These are phyloP conservation scores for Mimosa pudica DNA, from an alignment of 306 rosid genomes.

Conservation along the genomic window DNA sequence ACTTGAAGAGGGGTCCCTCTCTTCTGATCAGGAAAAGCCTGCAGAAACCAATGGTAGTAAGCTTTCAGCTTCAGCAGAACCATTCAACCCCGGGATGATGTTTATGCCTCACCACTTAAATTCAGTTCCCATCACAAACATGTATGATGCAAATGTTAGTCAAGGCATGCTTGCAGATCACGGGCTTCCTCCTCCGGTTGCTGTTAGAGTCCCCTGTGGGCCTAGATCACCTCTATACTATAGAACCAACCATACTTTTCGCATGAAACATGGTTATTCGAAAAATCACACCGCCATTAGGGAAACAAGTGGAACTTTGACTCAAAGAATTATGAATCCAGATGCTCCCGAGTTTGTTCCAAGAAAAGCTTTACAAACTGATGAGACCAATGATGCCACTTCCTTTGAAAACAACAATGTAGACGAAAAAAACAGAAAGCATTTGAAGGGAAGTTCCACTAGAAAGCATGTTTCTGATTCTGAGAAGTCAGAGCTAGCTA, in stretches of 20 bases:
- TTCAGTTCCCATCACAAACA: conserved; percentile 53
- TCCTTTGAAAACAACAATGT: conserved; percentile 38
- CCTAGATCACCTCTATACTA: conserved; percentile 84
- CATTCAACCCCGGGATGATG: conserved; percentile 75
- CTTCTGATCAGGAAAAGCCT: conserved; percentile 50
- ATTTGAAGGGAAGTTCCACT: conserved; percentile 30
- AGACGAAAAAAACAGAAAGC: conserved; percentile 28
- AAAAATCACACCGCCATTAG: conserved; percentile 44
- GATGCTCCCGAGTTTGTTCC: conserved; percentile 96
- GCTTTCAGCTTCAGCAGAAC: conserved; percentile 95
- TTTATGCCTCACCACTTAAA: conserved; percentile 48
- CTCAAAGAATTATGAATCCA: conserved; percentile 85
- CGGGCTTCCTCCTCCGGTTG: conserved; percentile 68
- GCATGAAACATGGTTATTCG: conserved; percentile 61
- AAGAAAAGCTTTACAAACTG: conserved; percentile 54
- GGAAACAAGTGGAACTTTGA: conserved; percentile 58
- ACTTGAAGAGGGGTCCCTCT: conserved; percentile 48
- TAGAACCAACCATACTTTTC: conserved; percentile 69
- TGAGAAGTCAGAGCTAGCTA: conserved; percentile 82
- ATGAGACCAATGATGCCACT: conserved; percentile 40
- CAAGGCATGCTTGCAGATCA: conserved; percentile 73
- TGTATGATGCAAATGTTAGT: conserved; percentile 62
- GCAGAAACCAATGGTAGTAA: conserved; percentile 75
- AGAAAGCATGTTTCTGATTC: conserved; percentile 60
- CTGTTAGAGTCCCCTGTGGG: conserved; percentile 85